Percentiles rank a stretch among this genome's conserved stretches.
These are phyloP conservation scores for Flaveria linearis DNA, from an alignment of 129 eudicot species.

Conservation along the genomic window DNA sequence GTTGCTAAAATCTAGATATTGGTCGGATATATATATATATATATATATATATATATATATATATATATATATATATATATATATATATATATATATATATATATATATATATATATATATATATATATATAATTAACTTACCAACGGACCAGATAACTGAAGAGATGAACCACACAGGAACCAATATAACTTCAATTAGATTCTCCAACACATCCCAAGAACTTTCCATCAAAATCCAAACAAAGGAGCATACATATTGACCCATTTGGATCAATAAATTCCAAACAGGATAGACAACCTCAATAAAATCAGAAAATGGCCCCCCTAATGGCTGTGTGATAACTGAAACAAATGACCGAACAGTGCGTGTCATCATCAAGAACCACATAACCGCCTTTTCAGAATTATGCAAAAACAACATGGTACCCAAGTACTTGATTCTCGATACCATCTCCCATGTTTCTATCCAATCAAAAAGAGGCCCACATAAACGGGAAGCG, in stretches of 20 bases:
- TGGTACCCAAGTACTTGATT: slow-evolving; percentile 86
- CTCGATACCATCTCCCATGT: slow-evolving; percentile 96
- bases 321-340: slow-evolving; percentile 66
- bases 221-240: slow-evolving; percentile 60
- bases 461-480: slow-evolving; percentile 94
- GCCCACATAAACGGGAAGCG: slow-evolving; percentile 84
- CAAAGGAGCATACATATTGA: slow-evolving; percentile 48
- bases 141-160: slow-evolving; percentile 69
- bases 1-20: neutral
- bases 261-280: slow-evolving; percentile 34
- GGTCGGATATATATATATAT: too few relatives aligned
- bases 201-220: slow-evolving; percentile 54
- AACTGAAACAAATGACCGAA: slow-evolving; percentile 56
- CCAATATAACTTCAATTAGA: slow-evolving; percentile 51
- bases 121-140: slow-evolving; percentile 30
- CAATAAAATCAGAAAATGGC: slow-evolving; percentile 59
- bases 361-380: slow-evolving; percentile 63
- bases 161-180: slow-evolving; percentile 66
- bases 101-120: too few relatives aligned
- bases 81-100: neutral
- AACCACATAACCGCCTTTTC: slow-evolving; percentile 88
- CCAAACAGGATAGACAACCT: slow-evolving; percentile 66
- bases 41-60: neutral
- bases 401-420: slow-evolving; percentile 86
- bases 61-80: neutral